Evolutionary conservation across 2,329 filamentous ascomycete species (phyloP).

Genomic region (Diplodia scrobiculata): DNA sequence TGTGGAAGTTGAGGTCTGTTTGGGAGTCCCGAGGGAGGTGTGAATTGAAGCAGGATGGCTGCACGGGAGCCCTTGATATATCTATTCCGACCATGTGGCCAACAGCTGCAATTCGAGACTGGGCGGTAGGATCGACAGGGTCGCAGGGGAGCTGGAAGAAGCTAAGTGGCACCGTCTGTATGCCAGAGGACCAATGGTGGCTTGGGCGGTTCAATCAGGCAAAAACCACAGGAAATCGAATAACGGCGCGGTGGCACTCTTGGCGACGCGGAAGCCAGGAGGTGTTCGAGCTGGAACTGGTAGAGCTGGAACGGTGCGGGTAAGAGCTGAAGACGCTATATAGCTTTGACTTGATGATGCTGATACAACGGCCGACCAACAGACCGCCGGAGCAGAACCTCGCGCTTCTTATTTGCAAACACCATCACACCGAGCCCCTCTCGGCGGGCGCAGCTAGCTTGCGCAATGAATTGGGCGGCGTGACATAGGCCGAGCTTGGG

Average conservation of each 20-base stretch:
- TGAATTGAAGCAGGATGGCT: neutral
- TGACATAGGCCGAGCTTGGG: slow-evolving; percentile 20
- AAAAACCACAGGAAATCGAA: slow-evolving; percentile 11
- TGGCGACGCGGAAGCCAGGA: slow-evolving; percentile 23
- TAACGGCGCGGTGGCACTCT: slow-evolving; percentile 26
- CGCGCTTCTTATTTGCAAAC: slow-evolving; percentile 7
- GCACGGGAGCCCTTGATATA: slow-evolving; percentile 20
- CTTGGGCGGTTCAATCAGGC: slow-evolving; percentile 10
- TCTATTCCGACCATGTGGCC: slow-evolving; percentile 22
- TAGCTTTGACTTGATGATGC: slow-evolving; percentile 12
- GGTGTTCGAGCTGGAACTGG: neutral
- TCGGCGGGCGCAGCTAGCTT: slow-evolving; percentile 17
- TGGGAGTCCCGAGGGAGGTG: neutral
- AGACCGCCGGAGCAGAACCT: neutral
- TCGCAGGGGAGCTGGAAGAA: slow-evolving; percentile 18
- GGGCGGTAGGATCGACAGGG: slow-evolving; percentile 28
- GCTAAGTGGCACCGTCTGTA: slow-evolving; percentile 21
- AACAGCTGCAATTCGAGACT: slow-evolving; percentile 18
- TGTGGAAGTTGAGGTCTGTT: neutral
- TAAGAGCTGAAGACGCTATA: slow-evolving; percentile 9
- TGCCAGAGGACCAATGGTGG: slow-evolving; percentile 13
- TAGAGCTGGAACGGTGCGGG: neutral
- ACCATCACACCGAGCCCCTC: slow-evolving; percentile 7
- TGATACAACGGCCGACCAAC: neutral
- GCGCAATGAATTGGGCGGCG: slow-evolving; percentile 13